phyloP scores from a whole-genome alignment of 352 stramenopile genomes.

The Phytophthora nicotianae region DNA sequence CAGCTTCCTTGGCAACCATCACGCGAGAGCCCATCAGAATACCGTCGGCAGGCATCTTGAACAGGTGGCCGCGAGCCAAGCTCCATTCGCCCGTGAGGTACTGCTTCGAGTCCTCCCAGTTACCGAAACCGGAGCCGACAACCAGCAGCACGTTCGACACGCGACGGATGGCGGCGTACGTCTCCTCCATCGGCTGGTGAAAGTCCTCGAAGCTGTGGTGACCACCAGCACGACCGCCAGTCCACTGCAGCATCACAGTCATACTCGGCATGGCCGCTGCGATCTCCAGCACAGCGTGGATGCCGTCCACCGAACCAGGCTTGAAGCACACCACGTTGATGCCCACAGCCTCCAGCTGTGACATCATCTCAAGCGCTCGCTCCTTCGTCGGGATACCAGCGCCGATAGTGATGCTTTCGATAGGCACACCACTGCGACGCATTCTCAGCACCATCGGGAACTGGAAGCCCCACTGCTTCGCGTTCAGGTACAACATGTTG shows the following conservation, averaged over 20 bases:
- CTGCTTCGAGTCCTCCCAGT: conserved; percentile 78
- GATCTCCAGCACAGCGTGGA: conserved; percentile 82
- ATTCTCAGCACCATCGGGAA: conserved; percentile 90
- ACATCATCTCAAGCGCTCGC: conserved; percentile 81
- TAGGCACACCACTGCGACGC: conserved; percentile 76
- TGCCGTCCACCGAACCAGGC: conserved; percentile 78
- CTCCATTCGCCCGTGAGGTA: conserved; percentile 90
- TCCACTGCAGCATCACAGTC: conserved; percentile 90
- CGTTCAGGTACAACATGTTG: conserved; percentile 91
- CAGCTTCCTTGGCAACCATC: conserved; percentile 89
- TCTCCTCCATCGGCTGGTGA: conserved; percentile 71
- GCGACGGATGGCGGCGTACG: conserved; percentile 80
- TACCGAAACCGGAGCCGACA: conserved; percentile 87
- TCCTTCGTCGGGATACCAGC: conserved; percentile 86
- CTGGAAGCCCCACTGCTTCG: conserved; percentile 90
- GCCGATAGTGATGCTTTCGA: conserved; percentile 90
- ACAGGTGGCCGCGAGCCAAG: conserved; percentile 44
- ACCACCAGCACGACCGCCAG: conserved; percentile 79
- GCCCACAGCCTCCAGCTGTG: conserved; percentile 58
- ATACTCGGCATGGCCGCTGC: conserved; percentile 61
- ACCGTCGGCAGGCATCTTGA: conserved; percentile 83
- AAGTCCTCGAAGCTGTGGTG: conserved; percentile 92
- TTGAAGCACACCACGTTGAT: conserved; percentile 88
- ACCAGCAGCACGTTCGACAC: conserved; percentile 85
- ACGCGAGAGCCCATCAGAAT: conserved; percentile 88